Evolutionary conservation across 75 land plant species (phyloP).

Genomic region (Sequoiadendron giganteum): DNA sequence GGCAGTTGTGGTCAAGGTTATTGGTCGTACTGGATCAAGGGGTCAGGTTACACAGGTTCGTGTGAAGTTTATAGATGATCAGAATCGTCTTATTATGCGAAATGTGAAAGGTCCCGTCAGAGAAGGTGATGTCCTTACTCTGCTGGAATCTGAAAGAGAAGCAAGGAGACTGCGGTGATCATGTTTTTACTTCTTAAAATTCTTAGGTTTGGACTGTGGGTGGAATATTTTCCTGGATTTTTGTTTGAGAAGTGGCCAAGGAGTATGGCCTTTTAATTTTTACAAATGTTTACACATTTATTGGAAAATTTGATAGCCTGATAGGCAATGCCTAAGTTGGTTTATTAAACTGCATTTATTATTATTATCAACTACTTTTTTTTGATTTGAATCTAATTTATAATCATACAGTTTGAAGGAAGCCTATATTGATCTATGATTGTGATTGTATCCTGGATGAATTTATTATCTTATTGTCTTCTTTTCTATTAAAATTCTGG

Average conservation of each 20-base stretch:
- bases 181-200: not conserved
- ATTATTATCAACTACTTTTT: not conserved
- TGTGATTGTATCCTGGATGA: not conserved
- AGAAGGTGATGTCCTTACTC: conserved; percentile 40
- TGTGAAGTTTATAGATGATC: conserved; percentile 46
- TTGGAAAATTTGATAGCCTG: not conserved
- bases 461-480: no score
- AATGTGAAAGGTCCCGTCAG: conserved; percentile 42
- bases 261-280: not conserved
- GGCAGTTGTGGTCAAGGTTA: conserved; percentile 25
- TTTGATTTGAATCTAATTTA: not conserved
- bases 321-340: no score
- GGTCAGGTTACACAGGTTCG: conserved; percentile 52
- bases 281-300: no score
- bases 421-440: not conserved
- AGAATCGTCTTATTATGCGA: conserved; percentile 42
- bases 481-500: no score
- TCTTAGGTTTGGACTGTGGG: not conserved
- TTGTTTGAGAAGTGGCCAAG: not conserved
- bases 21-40: conserved; percentile 28
- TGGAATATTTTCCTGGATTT: not conserved
- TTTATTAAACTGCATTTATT: no score
- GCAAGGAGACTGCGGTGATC: conserved; percentile 41
- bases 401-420: not conserved
- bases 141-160: conserved; percentile 47